A percentile compares a stretch with the other conserved stretches of the same genome.
Conservation (phyloP, 768 basidiomycete species). For the Leccinum rimulosum region DNA sequence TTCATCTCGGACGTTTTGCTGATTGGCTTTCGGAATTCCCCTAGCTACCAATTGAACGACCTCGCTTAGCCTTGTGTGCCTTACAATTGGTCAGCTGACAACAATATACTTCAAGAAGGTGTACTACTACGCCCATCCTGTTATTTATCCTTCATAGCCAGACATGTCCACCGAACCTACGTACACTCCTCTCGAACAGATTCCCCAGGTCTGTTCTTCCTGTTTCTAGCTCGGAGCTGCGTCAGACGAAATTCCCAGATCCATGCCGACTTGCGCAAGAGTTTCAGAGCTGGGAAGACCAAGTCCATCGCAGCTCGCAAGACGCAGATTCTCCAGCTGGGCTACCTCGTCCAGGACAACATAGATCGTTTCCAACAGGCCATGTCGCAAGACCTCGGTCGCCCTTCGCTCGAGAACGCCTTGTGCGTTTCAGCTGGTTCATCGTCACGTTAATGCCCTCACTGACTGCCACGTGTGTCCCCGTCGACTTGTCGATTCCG, state of each 20-base stretch:
- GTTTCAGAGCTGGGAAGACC: slow-evolving; percentile 64
- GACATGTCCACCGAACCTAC: slow-evolving; percentile 32
- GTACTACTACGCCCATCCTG: no score
- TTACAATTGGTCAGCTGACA: not conserved
- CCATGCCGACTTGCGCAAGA: slow-evolving; percentile 49
- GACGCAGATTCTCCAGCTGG: slow-evolving; percentile 51
- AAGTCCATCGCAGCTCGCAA: slow-evolving; percentile 67
- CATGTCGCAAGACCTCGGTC: slow-evolving; percentile 58
- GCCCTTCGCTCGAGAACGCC: slow-evolving; percentile 56
- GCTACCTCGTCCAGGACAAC: slow-evolving; percentile 75
- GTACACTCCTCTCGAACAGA: slow-evolving; percentile 54
- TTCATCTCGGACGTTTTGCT: no score
- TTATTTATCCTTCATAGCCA: no score
- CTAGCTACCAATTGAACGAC: no score
- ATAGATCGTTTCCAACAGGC: slow-evolving; percentile 54
- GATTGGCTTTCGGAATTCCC: no score
- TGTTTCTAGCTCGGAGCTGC: not conserved
- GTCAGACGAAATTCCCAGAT: slow-evolving; percentile 42
- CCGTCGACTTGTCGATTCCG: not conserved
- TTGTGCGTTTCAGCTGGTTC: slow-evolving; percentile 37
- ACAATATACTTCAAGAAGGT: no score
- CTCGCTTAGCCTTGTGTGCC: no score
- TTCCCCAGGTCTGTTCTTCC: slow-evolving; percentile 40
- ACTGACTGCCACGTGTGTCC: not conserved
- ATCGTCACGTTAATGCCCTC: not conserved